Conservation (phyloP, 257 asterid species). For the Anisodus tanguticus region DNA sequence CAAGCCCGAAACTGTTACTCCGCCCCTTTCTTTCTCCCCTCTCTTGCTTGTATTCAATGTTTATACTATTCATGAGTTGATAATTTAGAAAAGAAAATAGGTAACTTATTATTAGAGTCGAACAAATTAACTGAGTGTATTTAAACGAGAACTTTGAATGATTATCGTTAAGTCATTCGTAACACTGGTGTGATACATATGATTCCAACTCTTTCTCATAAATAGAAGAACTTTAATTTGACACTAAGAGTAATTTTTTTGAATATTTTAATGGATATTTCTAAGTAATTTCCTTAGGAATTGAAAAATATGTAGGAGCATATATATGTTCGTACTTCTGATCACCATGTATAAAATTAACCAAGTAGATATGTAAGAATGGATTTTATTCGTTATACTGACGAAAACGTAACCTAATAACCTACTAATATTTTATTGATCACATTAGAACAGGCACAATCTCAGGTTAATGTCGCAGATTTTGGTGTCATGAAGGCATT, state of each 20-base stretch:
- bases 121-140: too few relatives aligned
- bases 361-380: background rate
- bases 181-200: too few relatives aligned
- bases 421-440: background rate
- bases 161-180: background rate
- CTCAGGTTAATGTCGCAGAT: conserved; percentile 45
- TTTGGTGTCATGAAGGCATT: conserved; percentile 38
- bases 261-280: background rate
- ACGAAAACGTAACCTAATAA: background rate
- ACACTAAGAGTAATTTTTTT: background rate
- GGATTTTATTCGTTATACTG: background rate
- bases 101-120: too few relatives aligned
- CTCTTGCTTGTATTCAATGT: too few relatives aligned
- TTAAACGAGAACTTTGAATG: background rate
- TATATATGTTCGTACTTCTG: too few relatives aligned
- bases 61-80: too few relatives aligned
- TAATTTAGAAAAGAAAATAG: too few relatives aligned
- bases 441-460: conserved; percentile 38
- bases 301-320: background rate
- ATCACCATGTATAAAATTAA: background rate
- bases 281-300: background rate
- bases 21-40: too few relatives aligned
- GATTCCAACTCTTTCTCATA: background rate
- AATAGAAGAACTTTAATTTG: background rate
- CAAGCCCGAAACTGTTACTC: too few relatives aligned